phyloP scores from a whole-genome alignment of 148 eudicot genomes.

The Rhododendron ovatum region DNA sequence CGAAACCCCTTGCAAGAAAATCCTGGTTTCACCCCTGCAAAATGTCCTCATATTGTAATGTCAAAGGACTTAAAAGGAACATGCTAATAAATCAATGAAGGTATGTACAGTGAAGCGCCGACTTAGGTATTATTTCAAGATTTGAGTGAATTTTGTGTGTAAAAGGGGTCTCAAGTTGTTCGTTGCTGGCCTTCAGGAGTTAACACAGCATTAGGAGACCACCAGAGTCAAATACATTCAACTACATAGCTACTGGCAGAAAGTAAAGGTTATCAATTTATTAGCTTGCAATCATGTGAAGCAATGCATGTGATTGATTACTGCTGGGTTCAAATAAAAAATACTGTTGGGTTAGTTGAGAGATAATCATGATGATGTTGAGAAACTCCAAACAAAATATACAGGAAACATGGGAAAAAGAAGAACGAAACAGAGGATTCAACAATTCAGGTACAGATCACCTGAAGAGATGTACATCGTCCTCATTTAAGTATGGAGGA shows the following conservation, averaged over 20 bases:
- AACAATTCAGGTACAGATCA: constrained; percentile 18
- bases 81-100: not conserved
- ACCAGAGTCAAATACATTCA: not conserved
- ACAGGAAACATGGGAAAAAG: not conserved
- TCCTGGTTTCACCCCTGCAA: not conserved
- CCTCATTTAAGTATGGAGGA: constrained; percentile 73
- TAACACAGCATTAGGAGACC: not conserved
- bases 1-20: not conserved
- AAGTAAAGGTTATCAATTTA: not conserved
- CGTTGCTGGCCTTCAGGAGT: not conserved
- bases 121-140: not conserved
- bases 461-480: constrained; percentile 95
- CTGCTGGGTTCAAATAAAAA: not conserved
- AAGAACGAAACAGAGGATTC: not conserved
- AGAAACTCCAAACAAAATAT: not conserved
- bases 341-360: not conserved
- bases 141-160: not conserved
- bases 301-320: not conserved
- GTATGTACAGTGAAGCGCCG: not conserved
- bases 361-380: not conserved
- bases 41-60: not conserved
- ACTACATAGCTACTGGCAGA: not conserved
- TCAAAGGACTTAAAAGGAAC: not conserved
- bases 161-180: not conserved
- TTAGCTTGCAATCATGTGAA: not conserved